Base-by-base conservation (phyloP, 2,329 filamentous ascomycete species). In the Arthrocladium fulminans region DNA sequence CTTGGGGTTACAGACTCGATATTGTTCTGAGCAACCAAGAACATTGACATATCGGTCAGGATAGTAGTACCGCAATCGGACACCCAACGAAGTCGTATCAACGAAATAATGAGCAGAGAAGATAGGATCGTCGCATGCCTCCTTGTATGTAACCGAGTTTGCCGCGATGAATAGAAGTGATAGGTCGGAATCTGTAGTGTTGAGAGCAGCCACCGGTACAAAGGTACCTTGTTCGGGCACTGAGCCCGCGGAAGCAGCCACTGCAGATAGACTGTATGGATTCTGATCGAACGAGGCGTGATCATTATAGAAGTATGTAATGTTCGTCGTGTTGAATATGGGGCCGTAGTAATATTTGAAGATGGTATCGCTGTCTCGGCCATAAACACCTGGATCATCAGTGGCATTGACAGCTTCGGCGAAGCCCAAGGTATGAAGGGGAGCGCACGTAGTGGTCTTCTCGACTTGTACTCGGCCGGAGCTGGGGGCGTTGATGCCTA, bases 401-500 rank as follows among this genome's bases (percentile, higher is more conserved):
- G 35, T 23, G 37, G n/a, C 15, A 24, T 45, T 48, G 8, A 20
- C 22, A 7, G 5, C 6, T 12, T 24, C 10, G 15, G 23, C 29
- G 22, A 25, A 50, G 6, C 10, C 23, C 9, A 3, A 8, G n/a
- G n/a, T 32, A 17, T 15, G 32, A n/a, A 51, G 4, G 3, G 46
- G 45, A 7, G 49, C 49, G 25, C 49, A 51, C 2, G 35, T 48
- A 9, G 39, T 39, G 9, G 15, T 25, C 22, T 40, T 45, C 32
- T 40, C 25, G 15, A 44, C 17, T 20, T 29, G n/a, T 9, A 51
- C 20, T 17, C 49, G 34, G 19, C 39, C 10, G 7, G 24, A 9
- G 17, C 20, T 27, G 3, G 46, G 37, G 15, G 49, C 22, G 35
- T 51, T 51, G 45, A 51, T 49, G 10, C 49, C 49, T 9, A 51